Evolutionary conservation across 129 eudicot genomes (phyloP).

Genomic region (Tanacetum coccineum): DNA sequence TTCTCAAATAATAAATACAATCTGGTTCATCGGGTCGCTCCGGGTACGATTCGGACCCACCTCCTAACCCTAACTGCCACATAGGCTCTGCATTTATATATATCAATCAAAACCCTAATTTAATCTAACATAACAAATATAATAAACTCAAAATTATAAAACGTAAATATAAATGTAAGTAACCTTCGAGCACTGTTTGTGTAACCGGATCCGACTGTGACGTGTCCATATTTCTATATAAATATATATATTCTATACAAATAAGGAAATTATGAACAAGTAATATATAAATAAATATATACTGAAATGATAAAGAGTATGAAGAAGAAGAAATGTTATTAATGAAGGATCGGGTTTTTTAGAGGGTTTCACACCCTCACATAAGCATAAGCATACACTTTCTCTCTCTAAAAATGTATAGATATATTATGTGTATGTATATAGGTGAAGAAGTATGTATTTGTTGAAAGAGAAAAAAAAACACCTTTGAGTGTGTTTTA

Average conservation of each 20-base stretch:
- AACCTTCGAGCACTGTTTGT: constrained; percentile 87
- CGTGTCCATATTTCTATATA: constrained; percentile 43
- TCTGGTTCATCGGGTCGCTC: constrained; percentile 81
- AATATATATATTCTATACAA: not conserved
- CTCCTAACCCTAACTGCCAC: constrained; percentile 69
- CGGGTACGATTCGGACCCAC: constrained; percentile 60
- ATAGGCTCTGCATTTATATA: constrained; percentile 71
- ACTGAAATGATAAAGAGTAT: constrained; percentile 17
- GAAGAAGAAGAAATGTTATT: constrained; percentile 7
- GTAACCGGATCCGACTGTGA: constrained; percentile 60
- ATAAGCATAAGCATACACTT: not conserved
- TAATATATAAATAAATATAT: constrained; percentile 1
- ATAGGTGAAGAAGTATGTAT: constrained; percentile 4
- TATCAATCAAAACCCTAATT: constrained; percentile 11
- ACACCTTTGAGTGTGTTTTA: not conserved
- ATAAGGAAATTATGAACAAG: constrained; percentile 17
- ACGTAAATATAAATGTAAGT: not conserved
- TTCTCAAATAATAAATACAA: constrained; percentile 72
- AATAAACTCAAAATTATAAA: constrained; percentile 23
- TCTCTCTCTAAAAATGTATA: constrained; percentile 19
- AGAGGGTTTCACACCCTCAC: constrained; percentile 27
- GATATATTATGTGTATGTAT: constrained; percentile 9
- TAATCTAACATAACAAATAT: not conserved
- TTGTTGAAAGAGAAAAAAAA: not conserved
- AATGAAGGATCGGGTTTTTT: not conserved